Base-by-base conservation (phyloP, 306 rosid species). In the Lathyrus sativus region DNA sequence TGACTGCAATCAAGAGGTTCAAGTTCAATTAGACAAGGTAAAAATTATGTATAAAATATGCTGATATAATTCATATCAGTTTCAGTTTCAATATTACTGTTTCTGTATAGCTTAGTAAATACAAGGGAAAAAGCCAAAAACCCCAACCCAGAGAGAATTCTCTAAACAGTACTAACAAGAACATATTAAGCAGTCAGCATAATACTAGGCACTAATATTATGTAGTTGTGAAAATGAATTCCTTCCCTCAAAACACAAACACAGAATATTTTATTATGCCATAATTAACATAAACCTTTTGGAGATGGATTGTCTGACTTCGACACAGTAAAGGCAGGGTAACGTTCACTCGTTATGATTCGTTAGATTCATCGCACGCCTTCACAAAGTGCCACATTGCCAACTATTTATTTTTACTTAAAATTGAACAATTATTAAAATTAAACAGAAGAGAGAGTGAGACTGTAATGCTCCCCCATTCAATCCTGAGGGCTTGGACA, bases 131-230 rank as follows among this genome's bases (percentile, higher is more conserved):
- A 3, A 0, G 6, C 9, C 11, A 3, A 48, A 48, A 48, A 24
- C 55, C 17, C 17, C 33, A 11, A 22, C 2, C 59, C 59, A 53
- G 14, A 22, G 33, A 53, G 7, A 53, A 53, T 53, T 10, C 14
- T 53, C 3, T 53, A 10, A 22, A 53, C 14, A 22, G 33, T n/a
- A 51, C 57, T 9, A 51, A 53, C 29, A 53, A 53, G 7, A 19
- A 53, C 11, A 22, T 17, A 49, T 11, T 49, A 11, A 1, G 57
- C 13, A 51, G 29, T 26, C 29, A 26, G 29, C 29, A 26, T 51
- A 73, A 64, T 26, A 29, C 29, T 31, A 74, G 49, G 49, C 28
- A 28, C 26, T n/a, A 65, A 66, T 65, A 72, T 31, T 28, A 49
- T 33, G 26, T 59, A 42, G 26, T 55, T 14, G 8, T 24, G 18